These are phyloP conservation scores for Circinella umbellata DNA, from an alignment of 371 early-diverging fungal genomes.

Conservation along the genomic window DNA sequence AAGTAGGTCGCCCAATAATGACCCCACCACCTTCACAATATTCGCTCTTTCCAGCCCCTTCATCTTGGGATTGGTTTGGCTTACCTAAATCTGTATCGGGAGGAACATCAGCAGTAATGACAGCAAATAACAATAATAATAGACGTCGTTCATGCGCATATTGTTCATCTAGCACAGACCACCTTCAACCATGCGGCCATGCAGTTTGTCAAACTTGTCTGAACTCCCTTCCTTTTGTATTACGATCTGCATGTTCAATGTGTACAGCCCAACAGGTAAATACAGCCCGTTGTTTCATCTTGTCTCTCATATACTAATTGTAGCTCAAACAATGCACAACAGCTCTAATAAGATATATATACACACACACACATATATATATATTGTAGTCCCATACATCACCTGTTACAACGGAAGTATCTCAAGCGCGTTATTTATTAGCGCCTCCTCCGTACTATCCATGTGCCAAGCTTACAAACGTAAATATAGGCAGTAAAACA, in stretches of 20 bases:
- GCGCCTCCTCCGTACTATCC: conserved; percentile 29
- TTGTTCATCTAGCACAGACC: conserved; percentile 10
- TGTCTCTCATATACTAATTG: too few relatives aligned
- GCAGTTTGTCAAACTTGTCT: conserved; percentile 26
- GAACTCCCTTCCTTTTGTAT: conserved; percentile 7
- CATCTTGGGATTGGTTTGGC: conserved; percentile 15
- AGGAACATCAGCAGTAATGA: too few relatives aligned
- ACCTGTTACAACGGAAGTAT: not conserved
- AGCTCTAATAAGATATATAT: too few relatives aligned
- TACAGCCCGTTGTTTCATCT: too few relatives aligned
- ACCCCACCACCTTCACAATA: conserved; percentile 15
- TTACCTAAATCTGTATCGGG: conserved; percentile 7
- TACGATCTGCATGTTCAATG: conserved; percentile 22
- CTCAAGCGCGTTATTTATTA: conserved; percentile 5
- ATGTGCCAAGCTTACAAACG: conserved; percentile 49
- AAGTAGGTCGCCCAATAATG: conserved; percentile 2
- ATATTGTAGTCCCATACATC: not conserved
- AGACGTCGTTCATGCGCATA: conserved; percentile 11
- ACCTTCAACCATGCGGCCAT: conserved; percentile 22
- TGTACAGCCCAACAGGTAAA: conserved; percentile 15
- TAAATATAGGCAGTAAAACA: conserved; percentile 19
- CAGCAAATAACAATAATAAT: not conserved
- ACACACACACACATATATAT: too few relatives aligned
- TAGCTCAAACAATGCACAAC: too few relatives aligned
- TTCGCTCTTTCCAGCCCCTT: conserved; percentile 19